phyloP scores from a whole-genome alignment of 1,139 yeast genomes.

The Petasospora fabianii region DNA sequence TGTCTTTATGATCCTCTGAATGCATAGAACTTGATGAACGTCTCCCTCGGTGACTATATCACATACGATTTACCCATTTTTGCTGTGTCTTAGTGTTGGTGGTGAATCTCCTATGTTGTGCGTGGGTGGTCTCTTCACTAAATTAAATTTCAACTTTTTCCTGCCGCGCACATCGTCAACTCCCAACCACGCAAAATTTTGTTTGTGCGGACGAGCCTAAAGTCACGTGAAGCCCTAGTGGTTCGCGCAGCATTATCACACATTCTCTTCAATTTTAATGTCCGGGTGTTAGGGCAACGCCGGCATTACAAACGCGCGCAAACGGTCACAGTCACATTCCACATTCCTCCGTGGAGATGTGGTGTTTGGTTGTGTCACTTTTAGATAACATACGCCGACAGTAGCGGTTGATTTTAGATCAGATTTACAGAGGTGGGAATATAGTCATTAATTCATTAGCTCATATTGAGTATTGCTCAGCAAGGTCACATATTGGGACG shows the following conservation, averaged over 20 bases:
- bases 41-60: not conserved
- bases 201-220: conserved; percentile 7
- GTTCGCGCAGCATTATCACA: not conserved
- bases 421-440: too few species aligned
- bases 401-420: too few species aligned
- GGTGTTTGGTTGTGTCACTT: conserved; percentile 20
- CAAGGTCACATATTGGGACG: conserved; percentile 45
- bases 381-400: not conserved
- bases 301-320: not conserved
- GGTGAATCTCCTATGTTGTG: conserved; percentile 9
- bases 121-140: conserved; percentile 13
- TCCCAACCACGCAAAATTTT: conserved; percentile 7
- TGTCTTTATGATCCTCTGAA: not conserved
- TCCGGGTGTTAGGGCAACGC: conserved; percentile 11
- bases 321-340: conserved; percentile 7
- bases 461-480: conserved; percentile 1
- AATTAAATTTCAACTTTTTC: conserved; percentile 21
- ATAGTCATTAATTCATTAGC: not conserved
- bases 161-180: conserved; percentile 7
- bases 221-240: conserved; percentile 13
- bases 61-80: conserved; percentile 30
- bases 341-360: not conserved
- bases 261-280: not conserved
- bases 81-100: conserved; percentile 21
- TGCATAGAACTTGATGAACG: conserved; percentile 1